Evolutionary conservation across 2,329 filamentous ascomycete genomes (phyloP), one percentile per base, ranked within the genome.

Genomic region (Colletotrichum cuscutae): DNA sequence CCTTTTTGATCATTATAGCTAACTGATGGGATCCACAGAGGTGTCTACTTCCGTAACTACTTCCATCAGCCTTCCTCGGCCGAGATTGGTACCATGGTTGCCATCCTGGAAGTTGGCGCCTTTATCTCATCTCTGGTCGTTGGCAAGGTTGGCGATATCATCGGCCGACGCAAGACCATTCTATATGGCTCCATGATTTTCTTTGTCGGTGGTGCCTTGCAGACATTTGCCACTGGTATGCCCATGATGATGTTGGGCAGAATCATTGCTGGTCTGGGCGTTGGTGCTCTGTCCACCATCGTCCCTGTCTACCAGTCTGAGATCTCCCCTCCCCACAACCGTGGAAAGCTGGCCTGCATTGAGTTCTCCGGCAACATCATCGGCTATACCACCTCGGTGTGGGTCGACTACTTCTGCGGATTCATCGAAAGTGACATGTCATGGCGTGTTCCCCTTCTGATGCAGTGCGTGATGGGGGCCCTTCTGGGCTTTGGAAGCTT

Each of bases 311-410:
- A 97, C 80, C 95, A 98, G 81, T 96, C 95, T 57, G 95, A 98
- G 81, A 97, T 98, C 79, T 98, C 96, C 56, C 97, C 97, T 61
- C 95, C 97, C 5, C 97, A 99, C 80, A 98, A 98, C 82, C 90
- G 97, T 78, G 97, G 97, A 75, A 97, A 97, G 84, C 88, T 99
- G 74, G 97, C 96, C 28, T 98, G 97, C 82, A 98, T 99, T 76
- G 97, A 99, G 82, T 99, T 98, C 80, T 96, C 96, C 0, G 97
- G 97, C 66, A 99, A 99, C 83, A 97, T 99, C 75, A 92, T 94
- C 74, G 97, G 97, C 37, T 99, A 99, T 81, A 93, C 96, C 67
- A 95, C 95, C 65, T 98, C 96, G 77, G 96, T 98, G 26, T 99
- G 97, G 97, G 96, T 98, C 32, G 97, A 99, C 82, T 99, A 98